These are phyloP conservation scores for Discostella stelligeroides DNA, from an alignment of 108 stramenopile species.

Conservation along the genomic window DNA sequence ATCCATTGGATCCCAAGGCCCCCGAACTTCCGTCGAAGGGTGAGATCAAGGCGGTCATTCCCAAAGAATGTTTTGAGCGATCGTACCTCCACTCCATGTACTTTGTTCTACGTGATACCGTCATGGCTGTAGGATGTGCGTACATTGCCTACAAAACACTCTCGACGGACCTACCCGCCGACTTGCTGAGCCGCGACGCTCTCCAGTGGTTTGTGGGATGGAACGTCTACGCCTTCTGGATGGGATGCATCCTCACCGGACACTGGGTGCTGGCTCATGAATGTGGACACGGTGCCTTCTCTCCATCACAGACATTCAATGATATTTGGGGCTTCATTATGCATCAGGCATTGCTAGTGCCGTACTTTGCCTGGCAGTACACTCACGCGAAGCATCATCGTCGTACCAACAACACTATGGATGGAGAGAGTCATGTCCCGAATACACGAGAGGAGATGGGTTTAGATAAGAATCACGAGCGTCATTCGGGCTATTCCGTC, in stretches of 20 bases:
- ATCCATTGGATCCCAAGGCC: slow-evolving; percentile 82
- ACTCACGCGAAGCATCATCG: slow-evolving; percentile 99
- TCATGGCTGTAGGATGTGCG: slow-evolving; percentile 78
- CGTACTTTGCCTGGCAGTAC: slow-evolving; percentile 99
- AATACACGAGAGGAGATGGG: slow-evolving; percentile 78
- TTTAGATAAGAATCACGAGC: slow-evolving; percentile 63
- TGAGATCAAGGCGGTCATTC: slow-evolving; percentile 89
- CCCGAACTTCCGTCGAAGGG: slow-evolving; percentile 88
- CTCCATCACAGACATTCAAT: slow-evolving; percentile 89
- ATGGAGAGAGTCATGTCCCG: slow-evolving; percentile 94
- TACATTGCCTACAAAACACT: slow-evolving; percentile 71
- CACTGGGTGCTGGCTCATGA: slow-evolving; percentile 99
- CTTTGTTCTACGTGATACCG: slow-evolving; percentile 85
- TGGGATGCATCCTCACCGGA: slow-evolving; percentile 96
- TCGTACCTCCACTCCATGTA: slow-evolving; percentile 80
- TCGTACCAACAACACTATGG: slow-evolving; percentile 94
- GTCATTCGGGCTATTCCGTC: slow-evolving; percentile 69
- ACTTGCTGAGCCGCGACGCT: slow-evolving; percentile 47
- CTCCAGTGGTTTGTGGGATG: slow-evolving; percentile 79
- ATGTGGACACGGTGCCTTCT: slow-evolving; percentile 98
- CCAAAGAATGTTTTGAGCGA: slow-evolving; percentile 94
- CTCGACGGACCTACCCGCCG: slow-evolving; percentile 79
- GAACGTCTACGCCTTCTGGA: slow-evolving; percentile 95
- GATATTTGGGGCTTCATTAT: slow-evolving; percentile 94
- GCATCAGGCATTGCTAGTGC: slow-evolving; percentile 97